Percentiles rank a stretch among this genome's conserved stretches.
These are phyloP conservation scores for Coemansia sp. DNA, from an alignment of 192 early-diverging fungal species.

Conservation along the genomic window DNA sequence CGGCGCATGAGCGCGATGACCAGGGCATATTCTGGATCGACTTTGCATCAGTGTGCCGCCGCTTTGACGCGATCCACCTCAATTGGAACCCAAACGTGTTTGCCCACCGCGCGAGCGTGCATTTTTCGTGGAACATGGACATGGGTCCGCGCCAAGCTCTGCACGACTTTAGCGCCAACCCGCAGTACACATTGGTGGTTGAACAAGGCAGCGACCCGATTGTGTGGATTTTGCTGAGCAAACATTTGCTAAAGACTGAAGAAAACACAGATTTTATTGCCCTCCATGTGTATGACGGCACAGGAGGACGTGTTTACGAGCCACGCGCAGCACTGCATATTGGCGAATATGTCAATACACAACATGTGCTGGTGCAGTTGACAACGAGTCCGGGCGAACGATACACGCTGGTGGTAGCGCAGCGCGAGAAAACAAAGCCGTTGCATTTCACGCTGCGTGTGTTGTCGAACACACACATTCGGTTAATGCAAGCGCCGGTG, in stretches of 20 bases:
- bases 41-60: constrained; percentile 72
- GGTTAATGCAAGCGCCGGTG: constrained; percentile 60
- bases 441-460: constrained; percentile 78
- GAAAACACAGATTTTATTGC: constrained; percentile 89
- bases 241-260: constrained; percentile 78
- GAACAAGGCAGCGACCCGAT: constrained; percentile 22
- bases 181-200: constrained; percentile 74
- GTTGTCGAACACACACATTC: constrained; percentile 65
- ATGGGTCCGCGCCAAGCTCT: constrained; percentile 55
- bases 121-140: constrained; percentile 54
- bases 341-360: constrained; percentile 85
- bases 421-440: constrained; percentile 67
- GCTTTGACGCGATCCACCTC: constrained; percentile 85
- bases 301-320: constrained; percentile 67
- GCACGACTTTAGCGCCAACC: constrained; percentile 71
- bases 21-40: constrained; percentile 90
- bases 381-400: constrained; percentile 30
- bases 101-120: constrained; percentile 63
- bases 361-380: constrained; percentile 69
- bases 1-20: constrained; percentile 63
- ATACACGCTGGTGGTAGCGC: constrained; percentile 77
- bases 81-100: constrained; percentile 88
- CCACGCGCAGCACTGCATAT: constrained; percentile 63
- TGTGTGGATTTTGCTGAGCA: constrained; percentile 80
- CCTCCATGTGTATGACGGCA: constrained; percentile 76